Conservation (phyloP, 345 rosid species). For the Salix suchowensis region DNA sequence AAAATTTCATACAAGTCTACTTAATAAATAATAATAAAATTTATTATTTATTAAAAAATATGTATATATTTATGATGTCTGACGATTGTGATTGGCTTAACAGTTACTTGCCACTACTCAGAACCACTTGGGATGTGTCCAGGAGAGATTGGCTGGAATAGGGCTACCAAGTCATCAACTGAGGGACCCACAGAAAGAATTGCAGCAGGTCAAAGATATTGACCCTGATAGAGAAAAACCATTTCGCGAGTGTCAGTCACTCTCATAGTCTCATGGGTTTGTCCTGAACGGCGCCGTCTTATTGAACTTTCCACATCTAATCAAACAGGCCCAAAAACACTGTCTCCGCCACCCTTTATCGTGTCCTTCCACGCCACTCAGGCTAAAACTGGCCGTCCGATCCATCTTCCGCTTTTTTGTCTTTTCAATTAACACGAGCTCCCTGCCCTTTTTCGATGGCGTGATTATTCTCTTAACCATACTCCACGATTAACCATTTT, state of each 20-base stretch:
- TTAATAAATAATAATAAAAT: too few relatives aligned
- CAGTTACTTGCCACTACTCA: background rate
- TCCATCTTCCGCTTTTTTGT: background rate
- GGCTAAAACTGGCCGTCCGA: slow-evolving; percentile 15
- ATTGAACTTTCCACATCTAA: slow-evolving; percentile 12
- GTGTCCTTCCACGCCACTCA: slow-evolving; percentile 23
- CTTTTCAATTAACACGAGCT: background rate
- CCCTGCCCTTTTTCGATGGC: background rate
- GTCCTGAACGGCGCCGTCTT: slow-evolving; percentile 31
- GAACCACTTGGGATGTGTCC: background rate
- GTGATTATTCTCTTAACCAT: background rate
- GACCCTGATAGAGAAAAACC: slow-evolving; percentile 5
- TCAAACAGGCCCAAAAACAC: background rate
- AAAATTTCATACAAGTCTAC: too few relatives aligned
- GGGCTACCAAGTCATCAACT: background rate
- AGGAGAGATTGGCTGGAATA: background rate
- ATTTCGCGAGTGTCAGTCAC: slow-evolving; percentile 1
- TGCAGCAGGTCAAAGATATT: slow-evolving; percentile 11
- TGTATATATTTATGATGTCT: background rate
- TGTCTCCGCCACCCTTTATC: slow-evolving; percentile 2
- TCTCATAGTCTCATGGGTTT: slow-evolving; percentile 10
- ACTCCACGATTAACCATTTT: background rate
- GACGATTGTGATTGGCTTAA: background rate
- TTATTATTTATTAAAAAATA: background rate
- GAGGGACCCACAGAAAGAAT: background rate